These are phyloP conservation scores for Ilyonectria robusta DNA, from an alignment of 2,329 filamentous ascomycete genomes.

Conservation along the genomic window DNA sequence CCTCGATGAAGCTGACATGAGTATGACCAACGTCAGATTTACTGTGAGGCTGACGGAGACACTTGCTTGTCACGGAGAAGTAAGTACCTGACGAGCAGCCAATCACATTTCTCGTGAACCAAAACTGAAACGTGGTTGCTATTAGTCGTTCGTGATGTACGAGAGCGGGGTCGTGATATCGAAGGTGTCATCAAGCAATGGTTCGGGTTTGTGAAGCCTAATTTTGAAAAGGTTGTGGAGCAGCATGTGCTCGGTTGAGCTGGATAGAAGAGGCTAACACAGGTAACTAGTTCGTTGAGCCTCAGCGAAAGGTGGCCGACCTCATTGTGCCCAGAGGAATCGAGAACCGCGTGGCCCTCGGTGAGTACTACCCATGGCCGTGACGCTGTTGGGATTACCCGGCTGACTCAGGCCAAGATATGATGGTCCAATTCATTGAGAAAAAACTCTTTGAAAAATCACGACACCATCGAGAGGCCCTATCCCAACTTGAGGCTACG, in stretches of 20 bases:
- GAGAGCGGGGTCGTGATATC: conserved; percentile 89
- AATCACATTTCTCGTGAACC: neutral
- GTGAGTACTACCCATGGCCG: conserved; percentile 57
- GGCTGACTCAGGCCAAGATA: conserved; percentile 65
- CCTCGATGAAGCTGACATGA: conserved; percentile 22
- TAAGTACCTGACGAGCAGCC: conserved; percentile 58
- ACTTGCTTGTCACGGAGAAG: conserved; percentile 91
- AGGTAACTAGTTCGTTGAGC: conserved; percentile 80
- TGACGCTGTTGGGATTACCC: neutral
- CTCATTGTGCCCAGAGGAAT: conserved; percentile 96
- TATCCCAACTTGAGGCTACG: conserved; percentile 81
- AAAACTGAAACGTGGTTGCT: conserved; percentile 28
- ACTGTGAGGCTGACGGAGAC: conserved; percentile 95
- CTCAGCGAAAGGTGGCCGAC: conserved; percentile 91
- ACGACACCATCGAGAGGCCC: conserved; percentile 81
- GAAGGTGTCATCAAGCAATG: conserved; percentile 98
- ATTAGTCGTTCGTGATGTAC: conserved; percentile 86
- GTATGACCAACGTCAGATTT: conserved; percentile 71
- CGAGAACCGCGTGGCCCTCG: conserved; percentile 93
- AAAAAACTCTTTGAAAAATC: conserved; percentile 91
- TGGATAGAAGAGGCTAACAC: conserved; percentile 27
- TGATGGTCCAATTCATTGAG: conserved; percentile 95
- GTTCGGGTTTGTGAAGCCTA: conserved; percentile 97
- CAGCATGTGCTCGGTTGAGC: neutral
- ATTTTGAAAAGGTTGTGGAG: conserved; percentile 80